Evolutionary conservation across 352 stramenopile genomes (phyloP), one percentile per base, ranked within the genome.

Genomic region (Pythium monospermum): DNA sequence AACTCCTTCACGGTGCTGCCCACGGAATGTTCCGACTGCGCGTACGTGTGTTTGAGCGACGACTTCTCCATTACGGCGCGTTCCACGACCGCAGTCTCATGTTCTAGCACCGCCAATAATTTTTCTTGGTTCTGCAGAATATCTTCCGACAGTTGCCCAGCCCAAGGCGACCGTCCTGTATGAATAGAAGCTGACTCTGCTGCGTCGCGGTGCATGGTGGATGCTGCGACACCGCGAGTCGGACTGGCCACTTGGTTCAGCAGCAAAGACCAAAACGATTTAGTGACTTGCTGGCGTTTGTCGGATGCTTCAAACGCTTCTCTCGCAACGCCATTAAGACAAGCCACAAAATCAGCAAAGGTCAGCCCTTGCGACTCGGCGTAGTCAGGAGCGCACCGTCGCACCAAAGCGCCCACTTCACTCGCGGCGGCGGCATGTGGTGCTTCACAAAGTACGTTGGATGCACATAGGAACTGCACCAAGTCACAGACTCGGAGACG

Each of bases 101-200:
- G 76, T 50, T 90, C 79, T 12, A 90, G 55, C 13, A 90, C 63
- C n/a, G 79, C 73, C 8, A 90, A 64, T 25, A 90, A 43, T 28
- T 90, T 90, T 41, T 90, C 79, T 48, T 88, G 79, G 33, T 90
- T 90, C 60, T 90, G 76, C 12, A 90, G 57, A 45, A 90, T 90
- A 16, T 88, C 79, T n/a, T 90, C 79, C 25, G 71, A 85, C 18
- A 90, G 66, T 25, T 75, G 69, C 25, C 75, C 73, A 28, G 68
- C 73, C 76, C 79, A 90, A 3, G 73, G 65, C 30, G 56, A 64
- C 11, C 37, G 56, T 1, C 21, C 27, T 1, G 27, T 5, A 21
- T 53, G 43, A n/a, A 57, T n/a, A n/a, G n/a, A 53, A 4, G 53
- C 37, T 18, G 58, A 15, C 31, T 57, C 49, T 11, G 4, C 22